These are phyloP conservation scores for Neurospora intermedia DNA, from an alignment of 495 filamentous ascomycete genomes.

Conservation along the genomic window DNA sequence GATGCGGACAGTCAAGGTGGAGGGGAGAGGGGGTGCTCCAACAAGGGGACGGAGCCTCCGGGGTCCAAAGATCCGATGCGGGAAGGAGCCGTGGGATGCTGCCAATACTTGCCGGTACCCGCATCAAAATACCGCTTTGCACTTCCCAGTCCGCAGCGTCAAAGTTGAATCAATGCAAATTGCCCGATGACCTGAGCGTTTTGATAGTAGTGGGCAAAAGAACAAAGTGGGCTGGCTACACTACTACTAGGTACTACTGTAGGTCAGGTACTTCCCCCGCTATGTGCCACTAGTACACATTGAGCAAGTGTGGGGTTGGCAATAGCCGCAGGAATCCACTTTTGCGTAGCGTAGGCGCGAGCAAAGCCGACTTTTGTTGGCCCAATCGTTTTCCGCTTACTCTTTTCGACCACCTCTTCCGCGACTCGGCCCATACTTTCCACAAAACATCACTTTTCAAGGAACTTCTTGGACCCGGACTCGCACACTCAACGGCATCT, in stretches of 20 bases:
- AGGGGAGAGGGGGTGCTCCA: neutral
- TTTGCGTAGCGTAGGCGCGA: neutral
- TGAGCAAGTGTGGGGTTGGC: neutral
- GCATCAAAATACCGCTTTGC: neutral
- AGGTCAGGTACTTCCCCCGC: neutral
- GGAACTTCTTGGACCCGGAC: neutral
- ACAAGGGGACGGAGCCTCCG: neutral
- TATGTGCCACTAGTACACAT: neutral
- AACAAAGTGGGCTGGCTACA: neutral
- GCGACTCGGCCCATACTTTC: neutral
- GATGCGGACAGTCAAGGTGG: neutral
- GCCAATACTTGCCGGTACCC: neutral
- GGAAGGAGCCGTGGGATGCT: neutral
- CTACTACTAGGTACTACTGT: too few species aligned
- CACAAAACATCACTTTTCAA: neutral
- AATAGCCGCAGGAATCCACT: neutral
- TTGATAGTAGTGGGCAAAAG: neutral
- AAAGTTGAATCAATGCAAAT: neutral
- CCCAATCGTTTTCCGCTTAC: neutral
- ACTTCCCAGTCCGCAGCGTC: neutral
- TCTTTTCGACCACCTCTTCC: neutral
- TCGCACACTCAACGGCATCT: neutral
- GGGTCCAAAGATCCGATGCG: neutral
- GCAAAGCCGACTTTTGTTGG: neutral
- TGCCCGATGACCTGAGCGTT: neutral